phyloP scores from a whole-genome alignment of 768 basidiomycete species.

The Dendrothele bispora region DNA sequence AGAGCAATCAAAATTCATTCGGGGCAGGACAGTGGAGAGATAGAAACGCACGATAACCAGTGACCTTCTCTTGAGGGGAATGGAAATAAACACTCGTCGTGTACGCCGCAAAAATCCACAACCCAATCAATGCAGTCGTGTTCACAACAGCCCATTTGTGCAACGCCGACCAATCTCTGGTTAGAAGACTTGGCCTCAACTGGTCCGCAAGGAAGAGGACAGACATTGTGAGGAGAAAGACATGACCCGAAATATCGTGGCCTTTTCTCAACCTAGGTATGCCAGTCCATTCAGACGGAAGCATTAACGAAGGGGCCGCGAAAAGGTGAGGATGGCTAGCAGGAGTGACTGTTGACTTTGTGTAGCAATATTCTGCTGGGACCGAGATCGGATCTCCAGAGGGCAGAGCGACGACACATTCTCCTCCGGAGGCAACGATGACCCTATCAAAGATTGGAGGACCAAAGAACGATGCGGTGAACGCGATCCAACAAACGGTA shows the following conservation, averaged over 20 bases:
- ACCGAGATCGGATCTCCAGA: conserved; percentile 52
- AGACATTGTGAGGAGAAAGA: conserved; percentile 85
- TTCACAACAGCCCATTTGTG: conserved; percentile 50
- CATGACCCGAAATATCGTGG: conserved; percentile 92
- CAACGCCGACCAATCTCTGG: conserved; percentile 34
- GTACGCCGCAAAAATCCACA: conserved; percentile 74
- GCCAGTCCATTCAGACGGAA: conserved; percentile 44
- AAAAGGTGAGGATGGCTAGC: conserved; percentile 67
- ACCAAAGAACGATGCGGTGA: conserved; percentile 89
- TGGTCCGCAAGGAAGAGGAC: conserved; percentile 79
- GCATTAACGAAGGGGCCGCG: conserved; percentile 32
- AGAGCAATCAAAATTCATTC: neutral
- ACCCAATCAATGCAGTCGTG: conserved; percentile 46
- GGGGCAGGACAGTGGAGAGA: neutral
- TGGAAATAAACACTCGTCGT: conserved; percentile 94
- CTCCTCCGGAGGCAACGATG: conserved; percentile 65
- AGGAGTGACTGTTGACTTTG: conserved; percentile 50
- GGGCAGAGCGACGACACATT: conserved; percentile 70
- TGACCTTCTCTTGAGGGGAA: conserved; percentile 81
- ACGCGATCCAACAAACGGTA: conserved; percentile 68
- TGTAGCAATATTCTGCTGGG: conserved; percentile 58
- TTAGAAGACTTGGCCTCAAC: conserved; percentile 53
- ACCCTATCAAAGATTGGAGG: conserved; percentile 73
- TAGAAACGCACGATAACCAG: conserved; percentile 71
- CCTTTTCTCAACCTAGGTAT: conserved; percentile 71